phyloP scores from a whole-genome alignment of 2,329 filamentous ascomycete genomes.

The Septoria petroselini region DNA sequence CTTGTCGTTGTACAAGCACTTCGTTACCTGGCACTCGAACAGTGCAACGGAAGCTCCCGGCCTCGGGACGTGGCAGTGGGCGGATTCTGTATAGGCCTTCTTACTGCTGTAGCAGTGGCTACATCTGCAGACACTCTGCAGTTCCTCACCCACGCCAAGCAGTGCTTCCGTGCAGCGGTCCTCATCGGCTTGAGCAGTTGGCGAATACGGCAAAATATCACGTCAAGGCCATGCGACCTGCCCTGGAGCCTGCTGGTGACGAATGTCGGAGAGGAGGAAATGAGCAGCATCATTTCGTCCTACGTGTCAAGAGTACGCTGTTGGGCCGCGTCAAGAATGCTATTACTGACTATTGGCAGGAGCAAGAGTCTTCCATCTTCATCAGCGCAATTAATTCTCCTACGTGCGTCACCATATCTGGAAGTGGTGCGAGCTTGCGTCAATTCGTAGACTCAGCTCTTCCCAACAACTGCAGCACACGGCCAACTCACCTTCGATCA shows the following conservation, averaged over 20 bases:
- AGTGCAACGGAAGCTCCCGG: not conserved
- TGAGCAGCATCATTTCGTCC: constrained; percentile 1
- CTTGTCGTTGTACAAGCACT: constrained; percentile 9
- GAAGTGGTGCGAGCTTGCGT: not conserved
- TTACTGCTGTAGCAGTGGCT: constrained; percentile 13
- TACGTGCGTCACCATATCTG: constrained; percentile 8
- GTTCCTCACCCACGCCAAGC: constrained; percentile 4
- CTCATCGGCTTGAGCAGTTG: constrained; percentile 10
- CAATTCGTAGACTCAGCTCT: constrained; percentile 4
- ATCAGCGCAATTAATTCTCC: constrained; percentile 9
- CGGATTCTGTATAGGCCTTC: constrained; percentile 13
- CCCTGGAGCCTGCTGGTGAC: constrained; percentile 12
- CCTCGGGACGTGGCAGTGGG: not conserved
- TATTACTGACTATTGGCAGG: not conserved
- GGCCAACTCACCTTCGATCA: constrained; percentile 9
- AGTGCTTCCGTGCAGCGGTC: constrained; percentile 14
- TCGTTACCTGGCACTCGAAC: constrained; percentile 9
- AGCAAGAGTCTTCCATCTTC: not conserved
- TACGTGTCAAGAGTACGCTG: not conserved
- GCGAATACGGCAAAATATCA: not conserved
- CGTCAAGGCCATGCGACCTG: not conserved
- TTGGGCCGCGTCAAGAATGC: not conserved
- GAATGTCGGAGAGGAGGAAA: constrained; percentile 5
- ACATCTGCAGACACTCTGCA: constrained; percentile 1
- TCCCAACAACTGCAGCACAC: constrained; percentile 6